These are phyloP conservation scores for Conticribra weissflogii DNA, from an alignment of 108 stramenopile genomes.

Conservation along the genomic window DNA sequence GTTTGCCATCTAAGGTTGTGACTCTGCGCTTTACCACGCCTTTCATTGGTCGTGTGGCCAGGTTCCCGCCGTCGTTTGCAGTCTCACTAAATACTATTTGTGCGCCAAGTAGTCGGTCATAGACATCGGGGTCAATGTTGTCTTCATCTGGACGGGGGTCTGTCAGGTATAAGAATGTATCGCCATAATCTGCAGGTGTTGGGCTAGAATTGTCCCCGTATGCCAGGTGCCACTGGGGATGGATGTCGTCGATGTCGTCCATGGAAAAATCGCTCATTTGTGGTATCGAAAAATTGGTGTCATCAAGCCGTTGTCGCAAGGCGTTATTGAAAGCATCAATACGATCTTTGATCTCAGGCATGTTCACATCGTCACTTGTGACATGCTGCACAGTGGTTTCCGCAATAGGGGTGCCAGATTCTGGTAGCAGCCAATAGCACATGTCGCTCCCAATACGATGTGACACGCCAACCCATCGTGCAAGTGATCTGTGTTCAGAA, in stretches of 20 bases:
- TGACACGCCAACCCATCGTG: background rate
- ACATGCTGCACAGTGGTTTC: constrained; percentile 3
- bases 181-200: background rate
- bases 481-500: background rate
- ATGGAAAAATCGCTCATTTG: background rate
- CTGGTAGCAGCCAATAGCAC: background rate
- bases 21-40: background rate
- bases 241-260: background rate
- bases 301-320: background rate
- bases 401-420: background rate
- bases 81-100: background rate
- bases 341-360: background rate
- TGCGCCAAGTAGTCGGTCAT: constrained; percentile 10
- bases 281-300: constrained; percentile 1
- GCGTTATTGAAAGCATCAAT: background rate
- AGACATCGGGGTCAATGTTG: background rate
- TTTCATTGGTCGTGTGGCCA: background rate
- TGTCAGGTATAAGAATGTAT: background rate
- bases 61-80: background rate
- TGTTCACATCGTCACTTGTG: background rate
- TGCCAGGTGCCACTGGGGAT: background rate
- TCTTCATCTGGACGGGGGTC: background rate
- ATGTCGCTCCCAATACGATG: background rate
- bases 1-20: background rate
- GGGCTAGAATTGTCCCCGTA: background rate